These are phyloP conservation scores for Serendipita sp. DNA, from an alignment of 768 basidiomycete genomes.

Conservation along the genomic window DNA sequence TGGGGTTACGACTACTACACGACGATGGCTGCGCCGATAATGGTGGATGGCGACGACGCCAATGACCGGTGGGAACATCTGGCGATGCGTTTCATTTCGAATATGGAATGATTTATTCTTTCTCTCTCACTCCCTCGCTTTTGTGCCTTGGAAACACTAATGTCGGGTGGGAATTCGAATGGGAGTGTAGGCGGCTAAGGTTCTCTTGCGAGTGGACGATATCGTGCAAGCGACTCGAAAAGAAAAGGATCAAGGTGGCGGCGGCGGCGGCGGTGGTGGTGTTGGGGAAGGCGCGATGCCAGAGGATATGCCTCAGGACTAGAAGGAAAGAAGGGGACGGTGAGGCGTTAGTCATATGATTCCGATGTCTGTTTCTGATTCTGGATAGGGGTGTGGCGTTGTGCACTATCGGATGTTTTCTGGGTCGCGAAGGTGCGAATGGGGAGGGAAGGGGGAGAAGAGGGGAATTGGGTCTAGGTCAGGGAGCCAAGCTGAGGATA, in stretches of 20 bases:
- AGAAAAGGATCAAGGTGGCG: slow-evolving; percentile 40
- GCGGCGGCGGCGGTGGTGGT: slow-evolving; percentile 12
- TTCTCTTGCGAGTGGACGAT: slow-evolving; percentile 85
- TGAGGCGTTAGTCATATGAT: no score
- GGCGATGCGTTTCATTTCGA: neutral
- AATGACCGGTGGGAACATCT: no score
- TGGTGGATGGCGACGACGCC: no score
- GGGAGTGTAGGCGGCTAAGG: slow-evolving; percentile 51
- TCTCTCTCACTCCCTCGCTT: neutral
- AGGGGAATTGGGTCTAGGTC: no score
- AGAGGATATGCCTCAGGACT: slow-evolving; percentile 37
- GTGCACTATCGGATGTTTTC: no score
- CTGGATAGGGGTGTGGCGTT: no score
- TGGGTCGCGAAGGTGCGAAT: no score
- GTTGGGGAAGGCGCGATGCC: slow-evolving; percentile 26
- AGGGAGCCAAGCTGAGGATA: no score
- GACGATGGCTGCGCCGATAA: no score
- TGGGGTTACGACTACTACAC: no score
- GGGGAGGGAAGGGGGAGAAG: no score
- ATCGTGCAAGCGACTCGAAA: slow-evolving; percentile 80
- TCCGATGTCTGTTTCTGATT: no score
- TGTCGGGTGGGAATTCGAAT: neutral
- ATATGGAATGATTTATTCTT: neutral
- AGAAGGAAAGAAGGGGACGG: neutral
- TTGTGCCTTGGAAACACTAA: neutral